Evolutionary conservation across 179 eudicot genomes (phyloP).

Genomic region (Camellia oleifera): DNA sequence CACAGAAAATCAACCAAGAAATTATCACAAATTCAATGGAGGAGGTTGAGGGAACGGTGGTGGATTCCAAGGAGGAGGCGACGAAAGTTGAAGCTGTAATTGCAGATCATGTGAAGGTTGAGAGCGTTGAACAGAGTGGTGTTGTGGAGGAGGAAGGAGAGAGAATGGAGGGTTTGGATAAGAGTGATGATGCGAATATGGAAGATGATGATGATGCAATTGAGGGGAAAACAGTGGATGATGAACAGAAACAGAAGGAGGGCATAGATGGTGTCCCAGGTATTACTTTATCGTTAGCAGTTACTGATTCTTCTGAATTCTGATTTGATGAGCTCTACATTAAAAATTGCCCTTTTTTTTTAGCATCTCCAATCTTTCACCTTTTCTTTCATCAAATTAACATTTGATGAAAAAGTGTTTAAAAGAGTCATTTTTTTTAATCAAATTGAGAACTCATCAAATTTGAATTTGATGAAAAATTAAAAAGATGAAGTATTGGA

Average conservation of each 20-base stretch:
- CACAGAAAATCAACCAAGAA: neutral
- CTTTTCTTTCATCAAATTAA: no score
- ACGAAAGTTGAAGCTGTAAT: neutral
- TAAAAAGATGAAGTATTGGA: no score
- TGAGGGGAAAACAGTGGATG: neutral
- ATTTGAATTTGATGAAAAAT: no score
- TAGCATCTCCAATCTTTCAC: no score
- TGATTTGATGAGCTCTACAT: neutral
- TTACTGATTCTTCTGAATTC: slow-evolving; percentile 2
- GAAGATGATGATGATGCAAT: neutral
- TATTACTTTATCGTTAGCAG: neutral
- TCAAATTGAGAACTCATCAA: no score
- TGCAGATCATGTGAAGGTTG: neutral
- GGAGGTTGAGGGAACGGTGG: neutral
- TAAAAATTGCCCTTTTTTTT: no score
- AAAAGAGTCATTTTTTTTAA: no score
- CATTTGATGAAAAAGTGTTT: no score
- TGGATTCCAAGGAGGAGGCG: neutral
- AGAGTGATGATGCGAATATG: slow-evolving; percentile 1
- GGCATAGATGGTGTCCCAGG: neutral
- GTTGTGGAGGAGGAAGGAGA: slow-evolving; percentile 1
- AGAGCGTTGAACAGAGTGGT: neutral
- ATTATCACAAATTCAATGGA: neutral
- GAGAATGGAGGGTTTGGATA: slow-evolving; percentile 5
- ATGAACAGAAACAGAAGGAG: neutral